phyloP scores from a whole-genome alignment of 2,329 filamentous ascomycete species.

The Xylariaceae sp. region DNA sequence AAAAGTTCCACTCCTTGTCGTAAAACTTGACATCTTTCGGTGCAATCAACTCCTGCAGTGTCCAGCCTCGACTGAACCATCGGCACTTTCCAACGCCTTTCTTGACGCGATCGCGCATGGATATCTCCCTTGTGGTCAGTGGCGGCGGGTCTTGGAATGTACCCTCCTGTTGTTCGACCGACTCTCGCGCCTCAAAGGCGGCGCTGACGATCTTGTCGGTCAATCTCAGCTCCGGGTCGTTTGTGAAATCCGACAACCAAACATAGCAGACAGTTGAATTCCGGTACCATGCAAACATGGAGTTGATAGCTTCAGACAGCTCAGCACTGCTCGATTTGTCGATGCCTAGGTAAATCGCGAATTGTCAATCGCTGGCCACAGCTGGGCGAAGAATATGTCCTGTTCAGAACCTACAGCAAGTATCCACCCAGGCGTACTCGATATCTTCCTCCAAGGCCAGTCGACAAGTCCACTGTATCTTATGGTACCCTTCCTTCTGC shows the following conservation, averaged over 20 bases:
- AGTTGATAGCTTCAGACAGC: constrained; percentile 20
- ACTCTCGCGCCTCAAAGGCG: constrained; percentile 13
- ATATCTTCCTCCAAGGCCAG: constrained; percentile 8
- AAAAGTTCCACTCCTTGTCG: constrained; percentile 14
- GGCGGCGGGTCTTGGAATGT: constrained; percentile 10
- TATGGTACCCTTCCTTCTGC: constrained; percentile 6
- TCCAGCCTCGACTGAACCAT: constrained; percentile 21
- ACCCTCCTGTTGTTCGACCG: constrained; percentile 4
- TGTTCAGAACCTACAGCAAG: constrained; percentile 9
- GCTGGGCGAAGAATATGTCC: too few relatives aligned
- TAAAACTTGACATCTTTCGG: constrained; percentile 16
- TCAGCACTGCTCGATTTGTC: constrained; percentile 21
- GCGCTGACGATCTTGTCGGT: constrained; percentile 7
- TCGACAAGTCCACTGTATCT: constrained; percentile 13
- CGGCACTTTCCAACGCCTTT: constrained; percentile 11
- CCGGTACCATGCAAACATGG: constrained; percentile 20
- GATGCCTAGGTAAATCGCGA: constrained; percentile 5
- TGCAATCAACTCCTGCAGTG: constrained; percentile 21
- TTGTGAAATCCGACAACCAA: constrained; percentile 13
- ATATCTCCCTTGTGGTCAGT: constrained; percentile 11
- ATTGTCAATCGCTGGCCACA: too few relatives aligned
- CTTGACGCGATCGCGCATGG: constrained; percentile 11
- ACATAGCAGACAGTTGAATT: constrained; percentile 14
- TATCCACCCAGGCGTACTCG: constrained; percentile 19
- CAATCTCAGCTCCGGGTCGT: constrained; percentile 1